Evolutionary conservation across 2,329 filamentous ascomycete species (phyloP), one percentile per base, ranked within the genome.

Genomic region (Remersonia thermophila): DNA sequence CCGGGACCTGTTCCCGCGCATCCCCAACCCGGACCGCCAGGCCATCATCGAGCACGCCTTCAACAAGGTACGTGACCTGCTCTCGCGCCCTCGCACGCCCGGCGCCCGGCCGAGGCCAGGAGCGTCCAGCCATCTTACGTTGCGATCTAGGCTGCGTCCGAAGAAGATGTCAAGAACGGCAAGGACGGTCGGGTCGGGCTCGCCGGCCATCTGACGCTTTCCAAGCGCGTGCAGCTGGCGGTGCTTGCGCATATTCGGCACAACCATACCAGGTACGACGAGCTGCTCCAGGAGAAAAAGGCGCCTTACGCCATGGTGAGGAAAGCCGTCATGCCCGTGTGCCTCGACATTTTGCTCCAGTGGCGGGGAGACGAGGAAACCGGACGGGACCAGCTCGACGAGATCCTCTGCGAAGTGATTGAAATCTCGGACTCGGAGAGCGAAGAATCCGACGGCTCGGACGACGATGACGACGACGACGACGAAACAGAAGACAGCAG

Each of bases 351-450:
- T 36, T 69, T 80, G 54, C 69, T 79, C 62, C 79, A 79, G 69
- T 80, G 76, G 76, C 74, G 76, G 59, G 76, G 76, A 37, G 76
- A 80, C 47, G 76, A 80, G 53, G 76, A 80, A 52, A 79, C 69
- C 13, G 76, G 76, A 17, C 70, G 75, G 33, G 75, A 80, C 47
- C 72, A 79, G 52, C 63, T 80, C 12, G 75, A 80, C 40, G 74
- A 80, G 51, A 77, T 80, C 39, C 60, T 80, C 25, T 66, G 72
- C 34, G 76, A 80, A 54, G 72, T 80, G 9, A 71, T 80, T 36
- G 69, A 79, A 48, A 77, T 80, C 30, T 74, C 72, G n/a, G 71
- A 75, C 46, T 66, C 66, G 4, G 70, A 74, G 49, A 66, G 61
- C 28, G 64, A 63, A 23, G 53, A 57, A 4, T 56, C 53, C 12